A percentile compares a stretch with the other conserved stretches of the same genome.
These are phyloP conservation scores for Lasiosphaeris hirsuta DNA, from an alignment of 495 filamentous ascomycete species.

Conservation along the genomic window DNA sequence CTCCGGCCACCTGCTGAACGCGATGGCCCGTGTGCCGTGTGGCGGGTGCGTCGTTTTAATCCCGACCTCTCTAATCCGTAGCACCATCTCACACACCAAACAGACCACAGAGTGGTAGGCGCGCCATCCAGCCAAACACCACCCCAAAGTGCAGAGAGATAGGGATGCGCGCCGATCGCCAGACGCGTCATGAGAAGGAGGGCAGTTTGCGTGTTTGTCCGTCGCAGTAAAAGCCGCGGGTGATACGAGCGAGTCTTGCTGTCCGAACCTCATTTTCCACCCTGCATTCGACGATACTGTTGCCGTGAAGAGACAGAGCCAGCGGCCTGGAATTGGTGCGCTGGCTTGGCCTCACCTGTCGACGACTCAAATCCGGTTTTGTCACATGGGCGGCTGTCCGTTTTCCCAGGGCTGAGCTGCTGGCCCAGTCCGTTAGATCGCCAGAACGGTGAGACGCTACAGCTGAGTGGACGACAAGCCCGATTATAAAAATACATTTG, in stretches of 20 bases:
- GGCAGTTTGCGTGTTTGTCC: no score
- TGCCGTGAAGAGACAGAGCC: not conserved
- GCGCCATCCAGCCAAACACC: not conserved
- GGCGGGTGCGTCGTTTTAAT: no score
- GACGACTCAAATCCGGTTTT: not conserved
- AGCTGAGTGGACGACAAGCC: no score
- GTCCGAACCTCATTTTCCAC: not conserved
- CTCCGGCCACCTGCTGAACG: no score
- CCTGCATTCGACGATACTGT: not conserved
- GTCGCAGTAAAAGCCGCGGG: not conserved
- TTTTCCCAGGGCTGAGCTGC: not conserved
- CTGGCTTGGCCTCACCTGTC: not conserved
- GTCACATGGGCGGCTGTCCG: not conserved
- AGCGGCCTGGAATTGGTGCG: not conserved
- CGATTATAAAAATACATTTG: no score
- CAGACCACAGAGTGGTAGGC: no score
- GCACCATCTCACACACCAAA: no score
- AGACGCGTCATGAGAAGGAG: conserved; percentile 1
- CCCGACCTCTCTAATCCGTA: no score
- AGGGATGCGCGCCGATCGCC: not conserved
- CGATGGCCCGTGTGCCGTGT: no score
- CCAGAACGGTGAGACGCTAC: not conserved
- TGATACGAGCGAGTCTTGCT: not conserved
- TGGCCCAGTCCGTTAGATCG: not conserved
- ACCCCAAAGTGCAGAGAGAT: not conserved